A percentile compares a stretch with the other conserved stretches of the same genome.
phyloP scores from a whole-genome alignment of 192 early-diverging fungal species.

The Coemansia sp. region DNA sequence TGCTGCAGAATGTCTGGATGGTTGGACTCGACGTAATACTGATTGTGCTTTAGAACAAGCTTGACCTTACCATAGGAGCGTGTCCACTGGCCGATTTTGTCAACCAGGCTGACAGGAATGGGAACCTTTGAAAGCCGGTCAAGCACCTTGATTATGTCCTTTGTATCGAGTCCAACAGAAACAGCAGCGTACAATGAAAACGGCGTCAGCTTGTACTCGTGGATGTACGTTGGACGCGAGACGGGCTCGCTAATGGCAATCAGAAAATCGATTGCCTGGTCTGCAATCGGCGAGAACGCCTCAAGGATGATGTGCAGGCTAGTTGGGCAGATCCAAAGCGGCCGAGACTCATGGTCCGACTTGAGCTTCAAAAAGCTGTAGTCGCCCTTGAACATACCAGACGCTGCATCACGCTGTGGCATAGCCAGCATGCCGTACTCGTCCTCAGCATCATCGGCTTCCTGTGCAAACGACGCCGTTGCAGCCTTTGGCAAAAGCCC shows the following conservation, averaged over 20 bases:
- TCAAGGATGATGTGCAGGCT: constrained; percentile 89
- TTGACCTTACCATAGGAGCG: constrained; percentile 94
- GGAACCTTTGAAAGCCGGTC: constrained; percentile 87
- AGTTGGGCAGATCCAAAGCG: constrained; percentile 85
- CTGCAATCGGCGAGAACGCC: constrained; percentile 95
- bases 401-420: constrained; percentile 36
- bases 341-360: constrained; percentile 82
- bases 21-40: constrained; percentile 90
- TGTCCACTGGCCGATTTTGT: constrained; percentile 81
- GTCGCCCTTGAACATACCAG: constrained; percentile 68
- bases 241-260: constrained; percentile 96
- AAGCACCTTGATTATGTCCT: constrained; percentile 88
- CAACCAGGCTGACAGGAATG: constrained; percentile 72
- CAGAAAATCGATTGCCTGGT: constrained; percentile 94
- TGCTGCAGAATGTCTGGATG: constrained; percentile 79
- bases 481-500: constrained; percentile 41
- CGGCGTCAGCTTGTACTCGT: constrained; percentile 92
- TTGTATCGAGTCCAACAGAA: constrained; percentile 90
- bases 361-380: constrained; percentile 83
- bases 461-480: constrained; percentile 14
- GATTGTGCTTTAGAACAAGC: constrained; percentile 92
- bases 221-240: constrained; percentile 62
- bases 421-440: constrained; percentile 43
- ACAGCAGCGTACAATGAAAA: constrained; percentile 98
- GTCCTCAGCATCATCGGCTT: constrained; percentile 17